Conservation (phyloP, 306 rosid genomes). For the Vigna mungo region DNA sequence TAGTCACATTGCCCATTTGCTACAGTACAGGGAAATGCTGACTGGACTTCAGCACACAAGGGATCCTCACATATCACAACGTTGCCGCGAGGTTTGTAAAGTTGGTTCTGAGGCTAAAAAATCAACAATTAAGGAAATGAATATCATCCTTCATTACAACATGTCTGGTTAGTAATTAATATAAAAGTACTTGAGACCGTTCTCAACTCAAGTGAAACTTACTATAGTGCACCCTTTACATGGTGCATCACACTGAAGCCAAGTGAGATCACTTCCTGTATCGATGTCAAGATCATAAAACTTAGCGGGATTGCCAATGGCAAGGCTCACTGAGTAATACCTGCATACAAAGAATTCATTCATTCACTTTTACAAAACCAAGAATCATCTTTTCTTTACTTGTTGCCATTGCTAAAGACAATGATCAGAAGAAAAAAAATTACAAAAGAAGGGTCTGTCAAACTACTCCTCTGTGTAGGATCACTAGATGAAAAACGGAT, state of each 20-base stretch:
- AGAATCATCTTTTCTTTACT: not conserved
- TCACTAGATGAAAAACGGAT: not conserved
- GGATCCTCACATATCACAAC: slow-evolving; percentile 57
- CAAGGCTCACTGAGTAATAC: slow-evolving; percentile 51
- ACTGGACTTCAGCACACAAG: slow-evolving; percentile 52
- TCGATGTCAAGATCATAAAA: slow-evolving; percentile 73
- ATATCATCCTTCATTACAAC: not conserved
- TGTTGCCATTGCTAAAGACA: not conserved
- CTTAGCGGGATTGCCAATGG: slow-evolving; percentile 75
- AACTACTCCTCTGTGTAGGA: not conserved
- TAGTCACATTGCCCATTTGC: slow-evolving; percentile 69
- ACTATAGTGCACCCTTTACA: slow-evolving; percentile 77
- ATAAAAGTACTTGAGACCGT: not conserved
- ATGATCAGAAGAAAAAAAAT: not conserved
- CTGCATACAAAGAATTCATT: slow-evolving; percentile 42
- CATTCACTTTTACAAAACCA: not conserved
- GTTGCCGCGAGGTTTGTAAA: slow-evolving; percentile 61
- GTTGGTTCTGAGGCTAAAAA: slow-evolving; percentile 60
- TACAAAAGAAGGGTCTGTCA: not conserved
- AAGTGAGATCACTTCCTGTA: slow-evolving; percentile 89
- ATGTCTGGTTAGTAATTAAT: not conserved
- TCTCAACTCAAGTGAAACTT: not conserved
- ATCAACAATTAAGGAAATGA: slow-evolving; percentile 5
- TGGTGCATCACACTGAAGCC: slow-evolving; percentile 91
- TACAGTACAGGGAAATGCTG: slow-evolving; percentile 17